Conservation (phyloP, 495 filamentous ascomycete genomes). For the Aspergillus carlsbadensis region DNA sequence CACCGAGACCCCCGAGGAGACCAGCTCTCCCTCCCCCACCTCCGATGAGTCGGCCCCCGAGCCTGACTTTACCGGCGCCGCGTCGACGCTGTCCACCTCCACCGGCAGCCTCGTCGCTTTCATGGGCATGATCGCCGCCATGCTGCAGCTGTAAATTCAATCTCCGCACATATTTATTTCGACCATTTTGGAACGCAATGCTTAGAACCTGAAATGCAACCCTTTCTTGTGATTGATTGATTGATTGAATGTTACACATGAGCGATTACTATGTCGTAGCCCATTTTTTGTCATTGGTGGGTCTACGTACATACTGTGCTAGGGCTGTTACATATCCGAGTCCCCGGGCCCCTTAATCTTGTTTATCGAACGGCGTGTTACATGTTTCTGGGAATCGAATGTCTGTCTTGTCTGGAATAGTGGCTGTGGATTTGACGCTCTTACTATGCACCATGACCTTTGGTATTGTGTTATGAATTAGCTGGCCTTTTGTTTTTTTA, state of each 20-base stretch:
- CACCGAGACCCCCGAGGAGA: slow-evolving; percentile 12
- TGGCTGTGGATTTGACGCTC: background rate
- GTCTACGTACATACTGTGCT: too few relatives aligned
- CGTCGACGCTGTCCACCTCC: slow-evolving; percentile 18
- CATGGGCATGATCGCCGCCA: slow-evolving; percentile 34
- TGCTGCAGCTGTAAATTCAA: slow-evolving; percentile 35
- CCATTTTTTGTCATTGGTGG: background rate
- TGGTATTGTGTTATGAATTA: slow-evolving; percentile 9
- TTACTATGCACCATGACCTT: background rate
- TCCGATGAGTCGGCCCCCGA: slow-evolving; percentile 17
- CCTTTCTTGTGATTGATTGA: background rate
- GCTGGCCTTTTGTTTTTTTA: background rate
- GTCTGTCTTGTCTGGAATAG: background rate
- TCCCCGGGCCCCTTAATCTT: background rate
- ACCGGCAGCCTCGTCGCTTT: slow-evolving; percentile 29
- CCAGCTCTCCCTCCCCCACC: slow-evolving; percentile 15
- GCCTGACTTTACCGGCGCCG: slow-evolving; percentile 24
- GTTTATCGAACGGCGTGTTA: background rate
- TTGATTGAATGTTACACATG: background rate
- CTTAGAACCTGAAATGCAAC: slow-evolving; percentile 1
- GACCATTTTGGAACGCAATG: background rate
- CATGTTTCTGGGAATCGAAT: background rate
- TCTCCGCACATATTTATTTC: background rate
- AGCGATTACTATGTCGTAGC: background rate
- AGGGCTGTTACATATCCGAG: background rate